Evolutionary conservation across 441 rosid genomes (phyloP).

Genomic region (Euphorbia corollata): DNA sequence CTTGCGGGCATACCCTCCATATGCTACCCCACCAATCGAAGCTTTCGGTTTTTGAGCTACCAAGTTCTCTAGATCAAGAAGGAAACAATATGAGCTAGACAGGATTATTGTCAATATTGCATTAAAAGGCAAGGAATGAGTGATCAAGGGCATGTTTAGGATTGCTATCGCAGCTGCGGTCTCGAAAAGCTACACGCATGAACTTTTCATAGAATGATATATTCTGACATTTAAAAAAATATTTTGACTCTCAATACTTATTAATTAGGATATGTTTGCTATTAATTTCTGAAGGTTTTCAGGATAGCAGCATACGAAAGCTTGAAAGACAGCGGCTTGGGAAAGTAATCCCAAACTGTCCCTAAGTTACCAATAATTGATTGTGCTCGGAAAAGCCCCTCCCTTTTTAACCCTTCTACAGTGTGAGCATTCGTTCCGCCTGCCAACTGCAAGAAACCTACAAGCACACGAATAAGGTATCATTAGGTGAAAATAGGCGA

Average conservation of each 20-base stretch:
- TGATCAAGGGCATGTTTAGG: neutral
- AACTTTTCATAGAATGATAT: no score
- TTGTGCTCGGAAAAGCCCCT: slow-evolving; percentile 39
- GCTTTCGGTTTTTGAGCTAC: slow-evolving; percentile 9
- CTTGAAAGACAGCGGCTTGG: no score
- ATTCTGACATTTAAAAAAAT: no score
- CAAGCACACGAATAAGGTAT: neutral
- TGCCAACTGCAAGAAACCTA: slow-evolving; percentile 56
- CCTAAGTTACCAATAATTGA: slow-evolving; percentile 17
- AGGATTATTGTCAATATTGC: neutral
- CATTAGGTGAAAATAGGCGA: neutral
- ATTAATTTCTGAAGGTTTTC: no score
- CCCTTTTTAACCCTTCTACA: slow-evolving; percentile 37
- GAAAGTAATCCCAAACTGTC: no score
- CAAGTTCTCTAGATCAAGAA: slow-evolving; percentile 16
- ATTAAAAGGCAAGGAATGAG: neutral
- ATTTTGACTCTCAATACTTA: no score
- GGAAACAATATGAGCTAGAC: neutral
- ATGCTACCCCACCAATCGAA: slow-evolving; percentile 50
- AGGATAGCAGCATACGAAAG: no score
- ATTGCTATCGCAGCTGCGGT: no score
- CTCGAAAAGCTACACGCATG: no score
- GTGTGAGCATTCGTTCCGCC: slow-evolving; percentile 60
- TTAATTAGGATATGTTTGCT: no score
- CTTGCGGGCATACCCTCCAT: slow-evolving; percentile 63